Conservation (phyloP, 169 alveolate genomes). For the Plasmodium berghei region DNA sequence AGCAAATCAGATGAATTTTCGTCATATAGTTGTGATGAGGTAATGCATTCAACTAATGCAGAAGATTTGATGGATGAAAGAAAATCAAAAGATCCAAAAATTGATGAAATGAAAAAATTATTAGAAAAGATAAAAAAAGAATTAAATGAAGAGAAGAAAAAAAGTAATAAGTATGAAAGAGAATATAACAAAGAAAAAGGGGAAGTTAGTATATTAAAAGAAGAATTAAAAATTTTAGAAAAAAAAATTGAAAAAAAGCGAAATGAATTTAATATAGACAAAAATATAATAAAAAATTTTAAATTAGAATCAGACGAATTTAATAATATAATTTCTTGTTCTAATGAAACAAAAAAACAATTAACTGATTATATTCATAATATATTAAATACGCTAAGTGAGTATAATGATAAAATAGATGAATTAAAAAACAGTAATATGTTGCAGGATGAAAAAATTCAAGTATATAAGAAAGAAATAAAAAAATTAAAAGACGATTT, state of each 20-base stretch:
- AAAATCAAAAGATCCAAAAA: conserved; percentile 12
- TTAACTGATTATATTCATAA: conserved; percentile 70
- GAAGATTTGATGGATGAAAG: neutral
- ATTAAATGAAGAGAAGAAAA: conserved; percentile 49
- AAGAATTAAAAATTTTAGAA: conserved; percentile 49
- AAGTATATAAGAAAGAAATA: conserved; percentile 63
- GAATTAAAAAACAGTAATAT: conserved; percentile 57
- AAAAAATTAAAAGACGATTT: conserved; percentile 56
- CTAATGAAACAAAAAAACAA: conserved; percentile 73
- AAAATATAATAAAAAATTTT: conserved; percentile 54
- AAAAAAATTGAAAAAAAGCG: conserved; percentile 29
- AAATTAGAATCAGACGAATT: conserved; percentile 74
- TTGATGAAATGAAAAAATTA: conserved; percentile 10
- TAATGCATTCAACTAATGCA: neutral
- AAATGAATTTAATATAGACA: conserved; percentile 41
- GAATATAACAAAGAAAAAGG: conserved; percentile 61
- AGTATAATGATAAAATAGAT: conserved; percentile 61
- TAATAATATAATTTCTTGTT: conserved; percentile 49
- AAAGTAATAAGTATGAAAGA: conserved; percentile 60
- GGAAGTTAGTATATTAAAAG: conserved; percentile 53
- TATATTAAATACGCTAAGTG: conserved; percentile 59
- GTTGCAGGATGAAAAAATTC: conserved; percentile 32
- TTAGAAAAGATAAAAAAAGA: conserved; percentile 24
- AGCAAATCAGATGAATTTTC: neutral
- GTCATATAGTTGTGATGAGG: neutral